Conservation (phyloP, 805 yeast genomes). For the Ascoidea asiatica region DNA sequence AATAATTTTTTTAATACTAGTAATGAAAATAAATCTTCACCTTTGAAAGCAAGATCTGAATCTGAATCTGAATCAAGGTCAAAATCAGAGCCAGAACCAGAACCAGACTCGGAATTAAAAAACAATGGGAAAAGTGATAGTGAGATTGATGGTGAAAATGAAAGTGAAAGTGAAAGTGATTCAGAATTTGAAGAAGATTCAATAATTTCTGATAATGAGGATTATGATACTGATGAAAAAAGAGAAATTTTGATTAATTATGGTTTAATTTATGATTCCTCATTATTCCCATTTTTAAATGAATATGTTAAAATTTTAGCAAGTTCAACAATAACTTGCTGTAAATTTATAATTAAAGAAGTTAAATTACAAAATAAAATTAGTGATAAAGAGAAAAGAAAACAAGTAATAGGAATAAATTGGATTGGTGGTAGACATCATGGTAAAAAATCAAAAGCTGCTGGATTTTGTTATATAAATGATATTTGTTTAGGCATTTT, state of each 20-base stretch:
- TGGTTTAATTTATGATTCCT: constrained; percentile 30
- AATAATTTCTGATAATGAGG: not conserved
- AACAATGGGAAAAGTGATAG: no score
- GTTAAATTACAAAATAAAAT: no score
- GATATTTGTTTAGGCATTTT: constrained; percentile 50
- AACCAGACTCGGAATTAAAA: not conserved
- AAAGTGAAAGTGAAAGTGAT: not conserved
- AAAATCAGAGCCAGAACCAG: not conserved
- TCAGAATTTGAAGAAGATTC: not conserved
- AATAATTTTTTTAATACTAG: no score
- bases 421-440: constrained; percentile 82
- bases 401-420: constrained; percentile 34
- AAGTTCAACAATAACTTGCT: constrained; percentile 24
- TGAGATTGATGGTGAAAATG: not conserved
- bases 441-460: constrained; percentile 35
- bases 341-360: constrained; percentile 14
- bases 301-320: constrained; percentile 23
- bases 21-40: no score
- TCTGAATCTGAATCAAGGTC: not conserved
- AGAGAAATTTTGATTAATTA: constrained; percentile 9
- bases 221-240: constrained; percentile 1
- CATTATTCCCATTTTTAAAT: constrained; percentile 24
- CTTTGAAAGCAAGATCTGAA: not conserved
- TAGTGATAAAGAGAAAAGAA: not conserved
- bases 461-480: constrained; percentile 65